Percentiles rank a stretch among this genome's conserved stretches.
Evolutionary conservation across 2,329 filamentous ascomycete genomes (phyloP).

Genomic region (Ascochyta rabiei): DNA sequence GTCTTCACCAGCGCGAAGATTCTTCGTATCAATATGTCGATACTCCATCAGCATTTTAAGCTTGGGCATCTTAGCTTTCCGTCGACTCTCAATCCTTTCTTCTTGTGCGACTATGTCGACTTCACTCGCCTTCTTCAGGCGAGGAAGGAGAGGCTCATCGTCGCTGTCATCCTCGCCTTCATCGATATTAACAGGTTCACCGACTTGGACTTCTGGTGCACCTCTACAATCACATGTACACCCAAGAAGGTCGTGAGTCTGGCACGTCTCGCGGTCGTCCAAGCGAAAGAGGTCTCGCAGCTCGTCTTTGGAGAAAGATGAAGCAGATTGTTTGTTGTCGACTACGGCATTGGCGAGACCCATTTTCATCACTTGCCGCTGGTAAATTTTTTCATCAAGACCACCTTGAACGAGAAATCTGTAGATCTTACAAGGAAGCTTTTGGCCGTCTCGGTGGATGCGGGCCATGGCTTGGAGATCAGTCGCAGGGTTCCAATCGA

Average conservation of each 20-base stretch:
- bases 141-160: constrained; percentile 33
- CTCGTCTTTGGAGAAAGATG: constrained; percentile 70
- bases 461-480: constrained; percentile 78
- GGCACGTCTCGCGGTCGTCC: constrained; percentile 65
- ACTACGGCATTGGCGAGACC: constrained; percentile 74
- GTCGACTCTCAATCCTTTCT: constrained; percentile 46
- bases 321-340: constrained; percentile 65
- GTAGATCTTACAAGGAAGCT: constrained; percentile 71
- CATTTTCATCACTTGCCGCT: constrained; percentile 73
- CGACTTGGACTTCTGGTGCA: constrained; percentile 21
- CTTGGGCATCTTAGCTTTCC: constrained; percentile 49
- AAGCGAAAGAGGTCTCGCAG: constrained; percentile 70
- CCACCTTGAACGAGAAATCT: constrained; percentile 70
- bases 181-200: constrained; percentile 20
- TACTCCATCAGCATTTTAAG: constrained; percentile 62
- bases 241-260: constrained; percentile 71
- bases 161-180: constrained; percentile 32
- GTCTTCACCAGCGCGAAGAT: constrained; percentile 22
- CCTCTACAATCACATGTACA: constrained; percentile 67
- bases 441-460: constrained; percentile 75
- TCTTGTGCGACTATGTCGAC: constrained; percentile 56
- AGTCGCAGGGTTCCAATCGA: constrained; percentile 78
- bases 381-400: constrained; percentile 77
- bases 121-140: constrained; percentile 49
- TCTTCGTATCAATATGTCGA: constrained; percentile 55